Base-by-base conservation (phyloP, 352 stramenopile species). In the Phytophthora parvispora region DNA sequence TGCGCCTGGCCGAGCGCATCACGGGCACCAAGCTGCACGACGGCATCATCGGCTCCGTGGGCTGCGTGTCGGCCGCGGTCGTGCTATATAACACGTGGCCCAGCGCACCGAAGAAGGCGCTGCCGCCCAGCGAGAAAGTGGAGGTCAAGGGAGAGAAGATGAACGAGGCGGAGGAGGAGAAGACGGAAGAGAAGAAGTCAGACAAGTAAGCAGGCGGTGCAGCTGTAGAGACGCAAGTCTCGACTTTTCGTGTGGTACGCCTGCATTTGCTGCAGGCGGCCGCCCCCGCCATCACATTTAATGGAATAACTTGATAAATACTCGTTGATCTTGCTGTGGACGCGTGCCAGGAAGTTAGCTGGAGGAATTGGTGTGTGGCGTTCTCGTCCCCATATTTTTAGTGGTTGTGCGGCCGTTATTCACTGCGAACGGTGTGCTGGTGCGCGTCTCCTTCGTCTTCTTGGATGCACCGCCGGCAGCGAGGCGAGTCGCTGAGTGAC, bases 51-150 rank as follows among this genome's bases (percentile, higher is more conserved):
- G 90, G 90, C 8, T 81, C 77, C 3, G 75, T 96, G 27, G 90
- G 90, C 36, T 94, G 86, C 29, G 71, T 97, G 36, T 97, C 90
- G 15, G 90, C 90, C 40, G 76, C 89, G 12, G 84, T 92, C 10
- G 86, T 97, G 63, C 81, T 97, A 48, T 95, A 94, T 81, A 96
- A 94, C 64, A 80, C 80, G 69, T 96, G 89, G 89, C 86, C 84
- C 6, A 88, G 49, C 34, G 79, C 59, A 24, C 67, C 75, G 16
- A 81, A 76, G 43, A 84, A 77, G 60, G 48, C 53, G 34, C 64
- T 75, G 20, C 58, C 53, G 7, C 48, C 62, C 0, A 68, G 22
- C 4, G 62, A 74, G 22, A 71, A 68, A 36, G 64, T 64, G 57
- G 54, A 55, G 29, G 20, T 13, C 15, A 49, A 69, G 34, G 57